These are phyloP conservation scores for Bothriochloa decipiens DNA, from an alignment of 176 grass and related monocot genomes.

Conservation along the genomic window DNA sequence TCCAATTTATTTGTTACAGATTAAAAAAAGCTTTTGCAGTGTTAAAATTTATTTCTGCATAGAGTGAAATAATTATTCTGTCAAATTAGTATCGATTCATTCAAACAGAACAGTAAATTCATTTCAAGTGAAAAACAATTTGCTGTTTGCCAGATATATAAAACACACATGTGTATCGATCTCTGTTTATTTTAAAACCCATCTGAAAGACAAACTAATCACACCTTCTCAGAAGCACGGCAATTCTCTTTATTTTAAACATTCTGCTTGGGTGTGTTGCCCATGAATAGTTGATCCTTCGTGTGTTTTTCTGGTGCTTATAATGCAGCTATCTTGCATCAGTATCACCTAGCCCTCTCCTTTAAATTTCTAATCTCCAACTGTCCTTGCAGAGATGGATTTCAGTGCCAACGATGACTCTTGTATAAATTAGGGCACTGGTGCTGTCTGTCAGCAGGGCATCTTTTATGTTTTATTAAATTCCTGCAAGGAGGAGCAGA, in stretches of 20 bases:
- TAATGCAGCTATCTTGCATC: slow-evolving; percentile 1
- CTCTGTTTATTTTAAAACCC: neutral
- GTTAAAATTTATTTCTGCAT: neutral
- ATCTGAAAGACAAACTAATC: neutral
- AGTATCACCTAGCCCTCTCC: neutral
- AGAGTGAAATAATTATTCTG: too few species aligned
- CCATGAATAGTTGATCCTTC: slow-evolving; percentile 21
- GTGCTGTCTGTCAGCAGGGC: slow-evolving; percentile 27
- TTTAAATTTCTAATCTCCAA: slow-evolving; percentile 27
- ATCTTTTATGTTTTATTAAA: slow-evolving; percentile 47
- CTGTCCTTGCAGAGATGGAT: slow-evolving; percentile 11
- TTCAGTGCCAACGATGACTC: slow-evolving; percentile 34
- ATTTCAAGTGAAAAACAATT: neutral
- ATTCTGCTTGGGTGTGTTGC: neutral
- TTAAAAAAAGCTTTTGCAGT: neutral
- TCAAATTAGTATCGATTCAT: neutral
- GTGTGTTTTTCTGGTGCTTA: neutral
- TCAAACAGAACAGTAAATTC: neutral
- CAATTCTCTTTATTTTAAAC: neutral
- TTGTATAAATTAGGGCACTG: slow-evolving; percentile 1
- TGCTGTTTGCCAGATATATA: too few species aligned
- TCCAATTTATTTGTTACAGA: neutral
- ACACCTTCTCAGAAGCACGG: neutral
- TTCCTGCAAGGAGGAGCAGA: neutral
- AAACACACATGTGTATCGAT: neutral